phyloP scores from a whole-genome alignment of 2,329 filamentous ascomycete genomes.

The Simplicillium sp. region DNA sequence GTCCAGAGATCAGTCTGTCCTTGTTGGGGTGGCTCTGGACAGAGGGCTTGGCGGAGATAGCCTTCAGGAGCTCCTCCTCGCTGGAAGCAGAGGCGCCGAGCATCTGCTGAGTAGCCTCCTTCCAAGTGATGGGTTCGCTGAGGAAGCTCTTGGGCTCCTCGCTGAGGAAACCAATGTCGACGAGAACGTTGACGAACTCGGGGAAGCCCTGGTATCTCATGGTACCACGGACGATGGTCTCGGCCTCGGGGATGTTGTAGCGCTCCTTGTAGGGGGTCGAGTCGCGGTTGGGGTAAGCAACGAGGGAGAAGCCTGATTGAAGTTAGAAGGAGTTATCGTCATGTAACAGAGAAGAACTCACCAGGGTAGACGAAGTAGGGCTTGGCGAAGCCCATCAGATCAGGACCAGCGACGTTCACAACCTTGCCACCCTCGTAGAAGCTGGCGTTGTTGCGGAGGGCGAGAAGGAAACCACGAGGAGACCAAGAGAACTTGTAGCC shows the following conservation, averaged over 20 bases:
- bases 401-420: constrained; percentile 52
- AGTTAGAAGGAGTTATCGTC: constrained; percentile 77
- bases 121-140: constrained; percentile 65
- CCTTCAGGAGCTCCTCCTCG: constrained; percentile 61
- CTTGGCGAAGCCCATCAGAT: constrained; percentile 81
- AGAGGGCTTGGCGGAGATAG: constrained; percentile 65
- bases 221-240: constrained; percentile 75
- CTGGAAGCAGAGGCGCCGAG: constrained; percentile 57
- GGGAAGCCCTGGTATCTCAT: constrained; percentile 86
- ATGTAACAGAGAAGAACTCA: not conserved
- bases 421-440: constrained; percentile 74
- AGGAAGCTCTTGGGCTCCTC: constrained; percentile 59
- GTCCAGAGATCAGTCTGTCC: constrained; percentile 24
- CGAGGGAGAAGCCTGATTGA: constrained; percentile 79
- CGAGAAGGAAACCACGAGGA: constrained; percentile 71
- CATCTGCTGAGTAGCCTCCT: constrained; percentile 72
- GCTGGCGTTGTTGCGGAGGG: constrained; percentile 75
- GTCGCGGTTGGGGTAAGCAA: constrained; percentile 90
- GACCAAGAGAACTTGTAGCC: constrained; percentile 59
- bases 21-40: constrained; percentile 56
- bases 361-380: constrained; percentile 79
- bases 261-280: constrained; percentile 79
- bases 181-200: constrained; percentile 77
- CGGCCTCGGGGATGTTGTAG: constrained; percentile 86
- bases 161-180: constrained; percentile 81